These are phyloP conservation scores for Quercus rubra DNA, from an alignment of 306 rosid genomes.

Conservation along the genomic window DNA sequence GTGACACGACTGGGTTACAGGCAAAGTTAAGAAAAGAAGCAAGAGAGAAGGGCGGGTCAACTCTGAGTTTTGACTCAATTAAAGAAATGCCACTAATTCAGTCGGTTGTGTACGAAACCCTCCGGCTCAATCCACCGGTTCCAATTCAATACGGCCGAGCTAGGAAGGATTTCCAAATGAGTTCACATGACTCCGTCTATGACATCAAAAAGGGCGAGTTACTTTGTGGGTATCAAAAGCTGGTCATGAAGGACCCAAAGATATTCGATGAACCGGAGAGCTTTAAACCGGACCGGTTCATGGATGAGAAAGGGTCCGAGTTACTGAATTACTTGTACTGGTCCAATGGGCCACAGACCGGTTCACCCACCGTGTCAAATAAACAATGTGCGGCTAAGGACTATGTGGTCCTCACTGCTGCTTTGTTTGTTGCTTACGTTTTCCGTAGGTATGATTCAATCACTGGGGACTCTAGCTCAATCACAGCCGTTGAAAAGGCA, in stretches of 20 bases:
- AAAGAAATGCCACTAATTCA: constrained; percentile 59
- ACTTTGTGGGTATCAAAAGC: constrained; percentile 73
- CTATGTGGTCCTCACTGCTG: constrained; percentile 51
- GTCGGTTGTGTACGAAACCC: constrained; percentile 76
- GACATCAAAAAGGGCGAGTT: constrained; percentile 79
- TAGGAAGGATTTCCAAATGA: constrained; percentile 62
- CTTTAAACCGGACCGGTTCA: constrained; percentile 78
- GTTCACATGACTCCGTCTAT: constrained; percentile 53
- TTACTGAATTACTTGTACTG: constrained; percentile 64
- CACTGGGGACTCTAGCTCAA: constrained; percentile 45
- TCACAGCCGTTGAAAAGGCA: constrained; percentile 59
- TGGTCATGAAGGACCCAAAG: constrained; percentile 61
- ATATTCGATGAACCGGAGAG: constrained; percentile 69
- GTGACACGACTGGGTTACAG: constrained; percentile 52
- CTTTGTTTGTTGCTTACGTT: constrained; percentile 54
- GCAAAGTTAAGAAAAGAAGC: constrained; percentile 55
- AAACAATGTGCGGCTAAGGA: constrained; percentile 90
- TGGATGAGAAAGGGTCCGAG: constrained; percentile 39
- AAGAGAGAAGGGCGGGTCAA: constrained; percentile 49
- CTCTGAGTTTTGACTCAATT: constrained; percentile 55
- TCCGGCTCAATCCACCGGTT: constrained; percentile 83
- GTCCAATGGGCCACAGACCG: constrained; percentile 93
- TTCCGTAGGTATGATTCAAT: constrained; percentile 73
- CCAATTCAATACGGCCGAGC: constrained; percentile 83
- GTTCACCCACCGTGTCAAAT: constrained; percentile 48